Conservation (phyloP, 2,329 filamentous ascomycete species). For the Phaeomoniella chlamydospora region DNA sequence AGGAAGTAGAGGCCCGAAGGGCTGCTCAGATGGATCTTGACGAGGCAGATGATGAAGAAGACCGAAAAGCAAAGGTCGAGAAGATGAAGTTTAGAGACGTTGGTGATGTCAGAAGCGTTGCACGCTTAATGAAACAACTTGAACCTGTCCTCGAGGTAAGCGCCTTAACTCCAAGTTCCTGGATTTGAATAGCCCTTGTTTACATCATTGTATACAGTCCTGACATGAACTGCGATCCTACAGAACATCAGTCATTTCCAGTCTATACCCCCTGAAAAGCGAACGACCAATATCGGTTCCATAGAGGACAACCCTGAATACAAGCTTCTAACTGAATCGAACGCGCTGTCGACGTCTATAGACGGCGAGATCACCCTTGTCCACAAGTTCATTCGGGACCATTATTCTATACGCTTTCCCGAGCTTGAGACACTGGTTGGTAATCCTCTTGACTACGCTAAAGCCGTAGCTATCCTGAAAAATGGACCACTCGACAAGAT, state of each 20-base stretch:
- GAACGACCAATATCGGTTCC: constrained; percentile 56
- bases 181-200: no score
- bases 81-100: constrained; percentile 64
- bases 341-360: constrained; percentile 79
- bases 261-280: constrained; percentile 50
- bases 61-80: constrained; percentile 64
- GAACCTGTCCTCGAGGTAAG: constrained; percentile 72
- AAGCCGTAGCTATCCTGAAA: constrained; percentile 81
- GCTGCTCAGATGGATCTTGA: constrained; percentile 40
- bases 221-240: constrained; percentile 44
- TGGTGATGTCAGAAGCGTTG: constrained; percentile 66
- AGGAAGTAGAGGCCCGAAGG: constrained; percentile 10
- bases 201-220: constrained; percentile 53
- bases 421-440: constrained; percentile 83
- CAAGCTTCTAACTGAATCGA: constrained; percentile 73
- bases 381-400: constrained; percentile 91
- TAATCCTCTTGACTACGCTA: constrained; percentile 87
- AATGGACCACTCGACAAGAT: constrained; percentile 88
- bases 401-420: constrained; percentile 87
- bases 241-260: constrained; percentile 74
- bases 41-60: constrained; percentile 47
- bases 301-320: constrained; percentile 90
- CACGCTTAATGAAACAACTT: constrained; percentile 65
- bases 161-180: no score
- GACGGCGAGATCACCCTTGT: constrained; percentile 85